phyloP scores from a whole-genome alignment of 768 basidiomycete species.

The Russula dissimulans region DNA sequence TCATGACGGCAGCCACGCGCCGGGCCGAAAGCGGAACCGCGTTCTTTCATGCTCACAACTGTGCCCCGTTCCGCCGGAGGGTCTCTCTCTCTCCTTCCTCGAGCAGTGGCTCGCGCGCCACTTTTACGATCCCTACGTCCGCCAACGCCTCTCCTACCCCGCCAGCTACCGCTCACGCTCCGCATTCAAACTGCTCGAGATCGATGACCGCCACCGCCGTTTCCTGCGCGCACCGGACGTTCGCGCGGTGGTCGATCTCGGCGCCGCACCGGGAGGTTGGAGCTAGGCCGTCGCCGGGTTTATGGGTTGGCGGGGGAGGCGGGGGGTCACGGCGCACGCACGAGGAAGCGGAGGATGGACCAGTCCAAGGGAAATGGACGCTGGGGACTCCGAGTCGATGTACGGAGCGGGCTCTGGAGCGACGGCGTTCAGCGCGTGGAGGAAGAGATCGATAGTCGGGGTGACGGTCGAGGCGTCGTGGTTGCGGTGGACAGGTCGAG shows the following conservation, averaged over 20 bases:
- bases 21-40: not conserved
- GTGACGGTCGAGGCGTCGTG: conserved; percentile 42
- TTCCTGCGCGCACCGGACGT: conserved; percentile 48
- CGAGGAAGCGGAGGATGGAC: not conserved
- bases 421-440: not conserved
- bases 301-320: conserved; percentile 40
- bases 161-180: conserved; percentile 70
- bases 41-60: not conserved
- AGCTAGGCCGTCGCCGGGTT: conserved; percentile 69
- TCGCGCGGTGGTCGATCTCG: conserved; percentile 70
- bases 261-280: conserved; percentile 93
- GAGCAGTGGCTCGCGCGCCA: conserved; percentile 62
- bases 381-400: conserved; percentile 8
- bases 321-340: conserved; percentile 3
- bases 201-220: conserved; percentile 46
- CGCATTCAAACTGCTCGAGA: conserved; percentile 85
- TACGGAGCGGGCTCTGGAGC: not conserved
- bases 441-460: conserved; percentile 25
- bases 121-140: conserved; percentile 61
- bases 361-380: not conserved
- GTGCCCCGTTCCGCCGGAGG: not conserved
- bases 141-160: conserved; percentile 37
- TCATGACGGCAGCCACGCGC: not conserved
- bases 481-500: conserved; percentile 76
- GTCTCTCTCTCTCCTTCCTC: conserved; percentile 30